Conservation (phyloP, 140 eudicot genomes). For the Anethum foeniculum region DNA sequence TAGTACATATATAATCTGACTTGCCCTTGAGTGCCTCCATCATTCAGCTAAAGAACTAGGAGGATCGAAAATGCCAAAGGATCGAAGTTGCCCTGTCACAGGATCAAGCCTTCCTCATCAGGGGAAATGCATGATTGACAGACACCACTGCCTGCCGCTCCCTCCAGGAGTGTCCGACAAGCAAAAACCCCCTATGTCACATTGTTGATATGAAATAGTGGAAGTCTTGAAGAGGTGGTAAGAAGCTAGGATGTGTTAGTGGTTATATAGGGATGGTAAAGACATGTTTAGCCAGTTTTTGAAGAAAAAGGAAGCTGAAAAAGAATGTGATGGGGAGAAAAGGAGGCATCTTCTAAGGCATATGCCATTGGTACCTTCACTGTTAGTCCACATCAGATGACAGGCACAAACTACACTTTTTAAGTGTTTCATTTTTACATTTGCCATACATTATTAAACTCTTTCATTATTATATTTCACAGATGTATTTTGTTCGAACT, state of each 20-base stretch:
- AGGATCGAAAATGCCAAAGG: conserved; percentile 35
- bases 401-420: not conserved
- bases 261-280: conserved; percentile 16
- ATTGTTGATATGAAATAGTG: conserved; percentile 6
- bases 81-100: conserved; percentile 37
- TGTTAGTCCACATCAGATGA: conserved; percentile 21
- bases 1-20: conserved; percentile 7
- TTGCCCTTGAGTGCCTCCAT: conserved; percentile 12
- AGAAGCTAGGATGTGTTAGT: conserved; percentile 6
- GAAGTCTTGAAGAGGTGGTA: conserved; percentile 7
- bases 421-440: conserved; percentile 3
- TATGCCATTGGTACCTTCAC: conserved; percentile 40
- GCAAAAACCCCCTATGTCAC: not conserved
- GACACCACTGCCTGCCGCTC: conserved; percentile 9
- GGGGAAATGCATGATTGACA: conserved; percentile 11
- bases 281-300: conserved; percentile 21
- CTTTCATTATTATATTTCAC: not conserved
- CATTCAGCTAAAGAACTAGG: not conserved
- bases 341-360: conserved; percentile 46
- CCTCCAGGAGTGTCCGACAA: conserved; percentile 8
- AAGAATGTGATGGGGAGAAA: conserved; percentile 16
- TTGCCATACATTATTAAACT: not conserved
- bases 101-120: conserved; percentile 1
- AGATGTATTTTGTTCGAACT: not conserved
- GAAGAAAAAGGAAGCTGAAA: conserved; percentile 12